Percentiles rank a stretch among this genome's conserved stretches.
phyloP scores from a whole-genome alignment of 148 eudicot species.

The Diospyros kaki region DNA sequence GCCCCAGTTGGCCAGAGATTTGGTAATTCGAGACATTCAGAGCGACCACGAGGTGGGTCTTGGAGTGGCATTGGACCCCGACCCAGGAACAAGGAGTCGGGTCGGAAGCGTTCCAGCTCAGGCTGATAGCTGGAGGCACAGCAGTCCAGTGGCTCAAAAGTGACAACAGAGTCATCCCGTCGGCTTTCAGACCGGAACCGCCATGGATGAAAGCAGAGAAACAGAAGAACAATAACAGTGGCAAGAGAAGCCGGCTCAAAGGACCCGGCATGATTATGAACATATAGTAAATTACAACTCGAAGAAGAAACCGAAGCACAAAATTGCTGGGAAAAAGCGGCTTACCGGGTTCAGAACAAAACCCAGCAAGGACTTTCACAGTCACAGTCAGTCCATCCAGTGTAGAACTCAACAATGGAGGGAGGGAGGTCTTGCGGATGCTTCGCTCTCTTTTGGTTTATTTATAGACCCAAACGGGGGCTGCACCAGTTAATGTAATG shows the following conservation, averaged over 20 bases:
- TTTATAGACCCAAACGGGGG: too few species aligned
- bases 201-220: constrained; percentile 11
- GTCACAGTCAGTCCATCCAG: too few species aligned
- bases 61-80: constrained; percentile 50
- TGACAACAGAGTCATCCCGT: constrained; percentile 53
- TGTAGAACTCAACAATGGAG: too few species aligned
- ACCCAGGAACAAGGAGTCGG: constrained; percentile 69
- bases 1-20: constrained; percentile 58
- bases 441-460: too few species aligned
- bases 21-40: constrained; percentile 42
- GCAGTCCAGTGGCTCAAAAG: constrained; percentile 49
- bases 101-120: constrained; percentile 52
- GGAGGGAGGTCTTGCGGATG: too few species aligned
- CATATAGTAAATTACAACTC: too few species aligned
- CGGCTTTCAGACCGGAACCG: constrained; percentile 38
- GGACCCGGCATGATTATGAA: neutral
- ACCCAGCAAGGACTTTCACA: too few species aligned
- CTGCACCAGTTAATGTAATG: too few species aligned
- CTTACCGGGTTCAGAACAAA: too few species aligned
- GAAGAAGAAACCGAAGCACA: too few species aligned
- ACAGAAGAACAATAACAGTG: neutral
- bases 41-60: constrained; percentile 32
- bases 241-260: constrained; percentile 2
- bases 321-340: too few species aligned
- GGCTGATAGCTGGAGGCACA: constrained; percentile 42